Base-by-base conservation (phyloP, 2,329 filamentous ascomycete species). In the Sporothrix globosa region DNA sequence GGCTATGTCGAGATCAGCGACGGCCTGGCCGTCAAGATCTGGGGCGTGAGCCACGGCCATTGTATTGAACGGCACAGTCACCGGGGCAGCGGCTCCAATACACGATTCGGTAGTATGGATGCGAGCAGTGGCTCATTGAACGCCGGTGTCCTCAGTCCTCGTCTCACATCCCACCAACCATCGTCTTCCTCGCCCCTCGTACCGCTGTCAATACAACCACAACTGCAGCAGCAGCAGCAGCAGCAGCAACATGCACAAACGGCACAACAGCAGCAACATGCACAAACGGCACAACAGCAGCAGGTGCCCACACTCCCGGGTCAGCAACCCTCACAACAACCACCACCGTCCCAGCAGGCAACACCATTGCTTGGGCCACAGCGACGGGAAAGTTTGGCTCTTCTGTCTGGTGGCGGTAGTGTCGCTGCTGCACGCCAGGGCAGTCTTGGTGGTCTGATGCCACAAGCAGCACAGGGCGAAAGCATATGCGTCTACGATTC, bases 1-100 rank as follows among this genome's bases (percentile, higher is more conserved):
- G 94, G 94, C 0, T 99, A 97, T 77, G 87, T 96, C 60, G 93
- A 96, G 78, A 87, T 97, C 11, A 94, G 90, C 75, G 92, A 97
- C 73, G 93, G 93, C 10, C 83, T 99, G n/a, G 86, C 90, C n/a
- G 91, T 96, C 46, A 95, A 95, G 80, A 90, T 91, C 60, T 93
- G 92, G 85, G 88, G 90, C 73, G 89, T 99, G 73, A 96, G 91
- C 72, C 96, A 99, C 79, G 96, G 96, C 2, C 89, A 92, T 77
- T 97, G 94, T 79, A 93, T 93, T 75, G 91, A 93, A 76, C 87
- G 84, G 50, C 90, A 91, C 73, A 83, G 82, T 60, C 90, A 92
- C 77, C 86, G 90, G 69, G 89, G 90, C 5, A 88, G 83, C 73
- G 77, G 82, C n/a, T 83, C 78, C 71, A 86, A 80, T 70, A 84